Evolutionary conservation across 345 rosid species (phyloP).

Genomic region (Eucalyptus leucophloia): DNA sequence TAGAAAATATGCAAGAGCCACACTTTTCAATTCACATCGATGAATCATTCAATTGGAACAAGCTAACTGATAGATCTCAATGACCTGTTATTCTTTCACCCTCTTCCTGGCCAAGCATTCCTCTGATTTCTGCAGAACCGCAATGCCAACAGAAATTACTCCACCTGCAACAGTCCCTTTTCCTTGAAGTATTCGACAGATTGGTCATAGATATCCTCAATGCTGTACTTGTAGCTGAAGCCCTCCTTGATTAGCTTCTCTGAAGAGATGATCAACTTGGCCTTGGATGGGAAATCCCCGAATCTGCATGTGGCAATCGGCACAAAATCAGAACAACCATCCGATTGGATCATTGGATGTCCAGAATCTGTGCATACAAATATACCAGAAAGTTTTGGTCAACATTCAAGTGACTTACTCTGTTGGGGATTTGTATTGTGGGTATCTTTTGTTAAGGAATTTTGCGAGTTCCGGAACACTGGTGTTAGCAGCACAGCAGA

Average conservation of each 20-base stretch:
- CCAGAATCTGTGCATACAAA: not conserved
- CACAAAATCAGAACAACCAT: not conserved
- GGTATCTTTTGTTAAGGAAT: conserved; percentile 55
- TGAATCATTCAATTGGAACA: not conserved
- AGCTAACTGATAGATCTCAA: not conserved
- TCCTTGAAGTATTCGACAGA: conserved; percentile 39
- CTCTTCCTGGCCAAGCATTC: not conserved
- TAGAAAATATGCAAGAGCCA: not conserved
- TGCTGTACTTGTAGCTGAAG: conserved; percentile 52
- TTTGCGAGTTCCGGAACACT: conserved; percentile 51
- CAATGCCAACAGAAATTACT: not conserved
- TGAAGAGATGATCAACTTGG: conserved; percentile 56
- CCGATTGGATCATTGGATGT: not conserved
- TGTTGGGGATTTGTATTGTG: conserved; percentile 43
- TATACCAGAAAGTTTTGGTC: not conserved
- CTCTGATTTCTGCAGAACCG: not conserved
- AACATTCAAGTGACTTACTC: conserved; percentile 26
- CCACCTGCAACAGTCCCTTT: conserved; percentile 26
- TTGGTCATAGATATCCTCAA: conserved; percentile 72
- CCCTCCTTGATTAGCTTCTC: conserved; percentile 63
- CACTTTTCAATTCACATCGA: not conserved
- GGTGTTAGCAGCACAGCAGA: conserved; percentile 57
- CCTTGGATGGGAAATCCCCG: conserved; percentile 45
- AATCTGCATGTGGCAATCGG: conserved; percentile 23
- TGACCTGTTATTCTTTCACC: not conserved